phyloP scores from a whole-genome alignment of 371 early-diverging fungal genomes.

The Batkoa obscura region DNA sequence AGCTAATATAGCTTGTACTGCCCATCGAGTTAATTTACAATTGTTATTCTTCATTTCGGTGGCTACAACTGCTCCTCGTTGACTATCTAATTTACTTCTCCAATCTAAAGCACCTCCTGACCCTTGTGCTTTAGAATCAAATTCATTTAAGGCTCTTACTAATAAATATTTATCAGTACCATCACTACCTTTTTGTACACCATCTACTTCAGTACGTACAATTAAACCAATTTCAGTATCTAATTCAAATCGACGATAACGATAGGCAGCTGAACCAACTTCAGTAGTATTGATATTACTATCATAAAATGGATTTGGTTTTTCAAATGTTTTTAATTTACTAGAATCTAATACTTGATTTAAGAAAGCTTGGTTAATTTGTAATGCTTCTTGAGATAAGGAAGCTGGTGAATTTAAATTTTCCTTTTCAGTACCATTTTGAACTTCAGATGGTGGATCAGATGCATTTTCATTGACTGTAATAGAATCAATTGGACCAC shows the following conservation, averaged over 20 bases:
- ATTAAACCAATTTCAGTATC: slow-evolving; percentile 37
- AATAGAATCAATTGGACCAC: slow-evolving; percentile 33
- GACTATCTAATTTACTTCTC: slow-evolving; percentile 85
- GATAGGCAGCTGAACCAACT: slow-evolving; percentile 59
- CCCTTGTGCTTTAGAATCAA: slow-evolving; percentile 57
- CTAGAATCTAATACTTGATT: slow-evolving; percentile 46
- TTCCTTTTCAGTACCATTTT: slow-evolving; percentile 48
- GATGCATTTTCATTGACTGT: slow-evolving; percentile 90
- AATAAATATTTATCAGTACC: slow-evolving; percentile 45
- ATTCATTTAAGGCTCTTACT: slow-evolving; percentile 76
- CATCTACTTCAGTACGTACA: slow-evolving; percentile 82
- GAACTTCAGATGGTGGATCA: slow-evolving; percentile 67
- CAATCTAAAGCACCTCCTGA: slow-evolving; percentile 64
- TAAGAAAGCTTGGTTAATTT: slow-evolving; percentile 68
- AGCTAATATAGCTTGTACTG: slow-evolving; percentile 71
- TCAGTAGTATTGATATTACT: slow-evolving; percentile 24
- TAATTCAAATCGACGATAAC: slow-evolving; percentile 65
- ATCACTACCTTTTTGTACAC: slow-evolving; percentile 35
- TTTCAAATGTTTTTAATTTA: slow-evolving; percentile 18
- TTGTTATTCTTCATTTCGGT: slow-evolving; percentile 96
- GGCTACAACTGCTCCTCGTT: slow-evolving; percentile 91
- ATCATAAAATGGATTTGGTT: slow-evolving; percentile 59
- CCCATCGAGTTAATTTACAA: slow-evolving; percentile 88
- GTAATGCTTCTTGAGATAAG: slow-evolving; percentile 77
- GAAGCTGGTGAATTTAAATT: slow-evolving; percentile 69